phyloP scores from a whole-genome alignment of 441 rosid genomes.

The Heliophila coronopifolia region DNA sequence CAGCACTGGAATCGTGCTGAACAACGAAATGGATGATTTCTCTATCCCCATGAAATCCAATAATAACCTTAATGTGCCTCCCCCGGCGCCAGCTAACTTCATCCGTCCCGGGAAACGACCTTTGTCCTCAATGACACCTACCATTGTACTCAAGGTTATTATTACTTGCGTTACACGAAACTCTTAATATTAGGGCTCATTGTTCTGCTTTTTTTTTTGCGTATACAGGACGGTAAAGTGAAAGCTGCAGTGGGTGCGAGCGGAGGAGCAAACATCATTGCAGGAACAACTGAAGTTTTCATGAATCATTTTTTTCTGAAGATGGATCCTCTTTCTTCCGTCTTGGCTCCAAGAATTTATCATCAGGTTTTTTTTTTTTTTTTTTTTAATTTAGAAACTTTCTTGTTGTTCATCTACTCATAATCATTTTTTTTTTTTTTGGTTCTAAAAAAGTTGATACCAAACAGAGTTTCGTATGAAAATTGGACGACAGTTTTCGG shows the following conservation, averaged over 20 bases:
- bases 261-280: slow-evolving; percentile 49
- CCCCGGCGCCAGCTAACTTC: slow-evolving; percentile 48
- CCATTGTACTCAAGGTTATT: slow-evolving; percentile 44
- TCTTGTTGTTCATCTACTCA: background rate
- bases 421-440: background rate
- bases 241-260: slow-evolving; percentile 55
- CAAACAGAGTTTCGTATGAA: slow-evolving; percentile 39
- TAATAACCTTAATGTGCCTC: slow-evolving; percentile 18
- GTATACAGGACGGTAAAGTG: slow-evolving; percentile 44
- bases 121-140: slow-evolving; percentile 56
- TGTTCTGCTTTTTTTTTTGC: background rate
- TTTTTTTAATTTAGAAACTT: slow-evolving; percentile 1
- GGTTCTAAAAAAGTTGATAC: slow-evolving; percentile 34
- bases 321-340: slow-evolving; percentile 52
- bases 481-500: slow-evolving; percentile 43
- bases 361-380: slow-evolving; percentile 38
- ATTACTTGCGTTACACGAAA: slow-evolving; percentile 9
- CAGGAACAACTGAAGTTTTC: slow-evolving; percentile 44
- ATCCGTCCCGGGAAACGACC: slow-evolving; percentile 53
- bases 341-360: slow-evolving; percentile 52
- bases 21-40: slow-evolving; percentile 67
- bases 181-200: background rate
- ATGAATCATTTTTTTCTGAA: slow-evolving; percentile 44
- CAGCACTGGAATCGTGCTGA: slow-evolving; percentile 46
- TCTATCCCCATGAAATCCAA: slow-evolving; percentile 33